Evolutionary conservation across 768 basidiomycete species (phyloP), one percentile per base, ranked within the genome.

Genomic region (Chiua virens): DNA sequence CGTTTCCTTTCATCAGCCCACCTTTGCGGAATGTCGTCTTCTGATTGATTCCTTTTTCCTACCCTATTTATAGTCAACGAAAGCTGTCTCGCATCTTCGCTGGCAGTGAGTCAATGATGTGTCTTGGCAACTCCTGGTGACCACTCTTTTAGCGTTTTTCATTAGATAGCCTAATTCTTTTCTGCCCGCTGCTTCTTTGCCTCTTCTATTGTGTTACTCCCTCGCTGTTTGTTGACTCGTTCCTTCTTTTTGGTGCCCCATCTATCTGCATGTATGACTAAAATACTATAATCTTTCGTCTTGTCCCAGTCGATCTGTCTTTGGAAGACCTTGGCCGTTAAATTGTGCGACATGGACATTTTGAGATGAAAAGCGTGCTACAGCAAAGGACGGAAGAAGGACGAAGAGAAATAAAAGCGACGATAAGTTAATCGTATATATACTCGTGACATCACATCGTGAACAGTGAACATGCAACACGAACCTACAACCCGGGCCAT

Each of bases 11-110:
- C 21, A 14, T 15, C 34, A 41, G 39, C 46, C 45, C 49, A 45
- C 37, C 39, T 30, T 44, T 7, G 40, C 49, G 62, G 55, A 60
- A 54, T 56, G 45, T 48, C 47, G 49, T 62, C 32, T 7, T 14
- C 13, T 9, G 27, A 27, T 27, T 7, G 5, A 20, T n/a, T 43
- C 34, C n/a, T 35, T 28, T 37, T n/a, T 38, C 43, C 47, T 53
- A 22, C 42, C 1, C 27, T 66, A 66, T 66, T 67, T 66, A 67
- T 68, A 23, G 34, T 56, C 49, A 48, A 53, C 63, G 60, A 65
- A 62, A 62, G 55, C 57, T 62, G 66, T 49, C 60, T 48, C 45
- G 35, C 48, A 30, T 30, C 30, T 30, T 30, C 13, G 10, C 30
- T 30, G 30, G 13, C 27, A 27, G 6, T 27, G 27, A 27, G 27